Evolutionary conservation across 2,329 filamentous ascomycete genomes (phyloP), one percentile per base, ranked within the genome.

Genomic region (Paramyrothecium roridum): DNA sequence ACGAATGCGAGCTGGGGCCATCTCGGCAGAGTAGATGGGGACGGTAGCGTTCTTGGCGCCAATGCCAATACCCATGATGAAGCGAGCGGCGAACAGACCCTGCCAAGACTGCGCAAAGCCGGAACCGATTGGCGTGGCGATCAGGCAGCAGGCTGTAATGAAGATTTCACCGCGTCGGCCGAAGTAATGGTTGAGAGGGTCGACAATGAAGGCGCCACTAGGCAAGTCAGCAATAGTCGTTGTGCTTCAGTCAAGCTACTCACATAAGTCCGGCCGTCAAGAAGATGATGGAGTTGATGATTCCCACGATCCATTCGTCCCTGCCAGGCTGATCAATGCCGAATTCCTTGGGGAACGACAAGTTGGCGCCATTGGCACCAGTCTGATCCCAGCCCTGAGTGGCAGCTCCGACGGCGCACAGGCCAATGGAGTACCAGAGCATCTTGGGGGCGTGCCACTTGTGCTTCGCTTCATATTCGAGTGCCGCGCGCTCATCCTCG

Each of bases 21-120:
- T 87, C 67, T 91, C 88, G 2, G 88, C 87, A 1, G 86, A 84
- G 63, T 89, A 91, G 43, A 91, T 83, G 0, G 89, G 88, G 0
- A 86, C 81, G 1, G 77, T 82, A 2, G 78, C 78, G 12, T 81
- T 80, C 66, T 88, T 88, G 30, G 82, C 77, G 8, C 86, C 86
- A 61, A 88, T 85, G 1, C 82, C 86, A 48, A 90, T 79, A 0
- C 88, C 88, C 56, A 90, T 77, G 22, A 84, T 73, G 59, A 89
- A 84, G 23, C 87, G 80, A 34, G 83, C 83, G 52, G 83, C 73
- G 57, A 90, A 80, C 57, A 88, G 77, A 57, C 85, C 80, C 69
- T 77, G 80, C 86, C 85, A 89, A 8, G 76, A 81, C 55, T 85
- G 81, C 20, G 80, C 78, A 54, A 86, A 83, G 0, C 78, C 83